Base-by-base conservation (phyloP, 768 basidiomycete genomes). In the Mrakia frigida region DNA sequence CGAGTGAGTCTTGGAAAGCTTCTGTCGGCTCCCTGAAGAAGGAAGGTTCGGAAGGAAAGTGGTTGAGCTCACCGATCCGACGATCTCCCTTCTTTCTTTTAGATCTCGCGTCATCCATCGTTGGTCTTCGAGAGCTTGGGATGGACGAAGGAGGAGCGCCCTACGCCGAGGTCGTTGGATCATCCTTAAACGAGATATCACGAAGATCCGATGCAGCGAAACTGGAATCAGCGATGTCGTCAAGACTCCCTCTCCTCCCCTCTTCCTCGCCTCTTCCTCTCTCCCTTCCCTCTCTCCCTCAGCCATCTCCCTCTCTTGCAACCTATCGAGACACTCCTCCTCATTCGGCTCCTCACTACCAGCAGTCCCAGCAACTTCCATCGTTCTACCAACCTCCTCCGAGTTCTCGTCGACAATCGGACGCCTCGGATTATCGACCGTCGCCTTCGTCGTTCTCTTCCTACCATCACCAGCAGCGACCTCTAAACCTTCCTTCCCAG, bases 61-160 rank as follows among this genome's bases (percentile, higher is more conserved):
- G 46, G 46, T 50, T 50, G 46, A 50, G 46, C 46, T 50, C 46
- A 18, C 13, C 59, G 56, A 59, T 14, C 2, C 28, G 59, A 60
- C n/a, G n/a, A n/a, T 37, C 37, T 14, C 33, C 31, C 39, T 23
- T 39, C 16, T 21, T 39, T 41, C 11, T 13, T 37, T 68, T 1
- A 16, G 61, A 13, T 37, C 61, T 33, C 35, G 14, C n/a, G 3
- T 21, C 61, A 7, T 37, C 61, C 21, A 37, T 21, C 61, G 31
- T 7, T 21, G 61, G 35, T 23, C 35, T 68, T 23, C 33, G 65
- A n/a, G 65, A 39, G 6, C 65, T 68, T 18, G 65, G 65, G 3
- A 35, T 35, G 35, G 65, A 68, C 37, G 65, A 68, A n/a, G 65
- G 65, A 43, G 65, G 65, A 39, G 39, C 65, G 0, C 65, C 65